Conservation (phyloP, 108 stramenopile species). For the Mediolabrus comicus region DNA sequence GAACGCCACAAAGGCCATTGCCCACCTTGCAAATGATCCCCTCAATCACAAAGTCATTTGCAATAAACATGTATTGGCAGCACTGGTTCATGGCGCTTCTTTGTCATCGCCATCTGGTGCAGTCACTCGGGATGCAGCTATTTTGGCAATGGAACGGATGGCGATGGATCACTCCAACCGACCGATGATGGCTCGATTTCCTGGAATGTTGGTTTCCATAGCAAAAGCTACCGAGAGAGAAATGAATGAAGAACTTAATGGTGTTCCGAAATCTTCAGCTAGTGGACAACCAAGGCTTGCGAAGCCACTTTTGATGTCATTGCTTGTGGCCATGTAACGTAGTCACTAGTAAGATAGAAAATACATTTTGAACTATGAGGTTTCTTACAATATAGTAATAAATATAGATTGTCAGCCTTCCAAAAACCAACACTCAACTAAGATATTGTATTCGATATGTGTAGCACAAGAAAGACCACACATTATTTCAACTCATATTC, state of each 20-base stretch:
- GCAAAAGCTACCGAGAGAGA: conserved; percentile 80
- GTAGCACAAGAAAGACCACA: neutral
- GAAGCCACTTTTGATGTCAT: conserved; percentile 79
- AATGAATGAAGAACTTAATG: conserved; percentile 53
- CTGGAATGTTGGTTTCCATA: conserved; percentile 68
- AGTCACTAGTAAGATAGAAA: neutral
- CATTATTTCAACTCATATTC: conserved; percentile 40
- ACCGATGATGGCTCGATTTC: conserved; percentile 72
- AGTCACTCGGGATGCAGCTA: conserved; percentile 71
- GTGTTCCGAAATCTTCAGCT: neutral
- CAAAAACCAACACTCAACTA: too few relatives aligned
- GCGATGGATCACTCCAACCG: conserved; percentile 81
- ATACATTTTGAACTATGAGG: neutral
- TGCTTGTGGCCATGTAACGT: conserved; percentile 78
- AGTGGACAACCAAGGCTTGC: conserved; percentile 63
- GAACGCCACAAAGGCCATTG: conserved; percentile 80
- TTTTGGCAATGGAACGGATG: conserved; percentile 77
- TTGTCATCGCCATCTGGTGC: conserved; percentile 25
- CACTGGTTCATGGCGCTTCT: conserved; percentile 63
- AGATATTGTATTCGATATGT: too few relatives aligned
- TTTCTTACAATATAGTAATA: neutral
- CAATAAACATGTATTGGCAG: conserved; percentile 61
- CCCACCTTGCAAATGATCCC: conserved; percentile 80
- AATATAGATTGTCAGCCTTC: neutral
- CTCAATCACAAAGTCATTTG: conserved; percentile 69